Conservation (phyloP, 2,329 filamentous ascomycete species). For the Daldinia sp. region DNA sequence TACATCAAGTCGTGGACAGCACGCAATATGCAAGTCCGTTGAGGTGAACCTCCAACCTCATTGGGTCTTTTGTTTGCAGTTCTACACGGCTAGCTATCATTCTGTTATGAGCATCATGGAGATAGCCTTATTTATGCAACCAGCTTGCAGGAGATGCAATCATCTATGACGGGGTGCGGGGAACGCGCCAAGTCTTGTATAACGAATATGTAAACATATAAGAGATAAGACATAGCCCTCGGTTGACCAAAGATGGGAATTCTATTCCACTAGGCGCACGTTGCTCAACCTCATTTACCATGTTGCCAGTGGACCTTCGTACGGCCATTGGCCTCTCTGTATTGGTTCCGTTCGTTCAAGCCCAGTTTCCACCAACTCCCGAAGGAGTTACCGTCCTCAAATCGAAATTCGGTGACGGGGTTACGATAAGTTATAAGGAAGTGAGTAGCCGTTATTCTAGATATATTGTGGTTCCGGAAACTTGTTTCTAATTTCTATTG, state of each 20-base stretch:
- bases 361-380: conserved; percentile 50
- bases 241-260: not conserved
- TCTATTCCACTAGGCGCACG: not conserved
- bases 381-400: conserved; percentile 60
- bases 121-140: conserved; percentile 21
- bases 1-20: conserved; percentile 9
- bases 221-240: conserved; percentile 15
- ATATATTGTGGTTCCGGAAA: not conserved
- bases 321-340: conserved; percentile 30
- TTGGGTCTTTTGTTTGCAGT: conserved; percentile 17
- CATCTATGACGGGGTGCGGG: conserved; percentile 30
- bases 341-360: conserved; percentile 37
- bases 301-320: conserved; percentile 20
- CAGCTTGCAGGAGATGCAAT: conserved; percentile 10
- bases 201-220: conserved; percentile 9
- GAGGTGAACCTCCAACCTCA: conserved; percentile 1
- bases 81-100: conserved; percentile 2
- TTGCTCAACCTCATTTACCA: conserved; percentile 11
- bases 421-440: conserved; percentile 71
- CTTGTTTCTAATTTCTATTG: not conserved
- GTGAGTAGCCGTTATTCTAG: conserved; percentile 41
- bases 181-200: conserved; percentile 24
- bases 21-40: conserved; percentile 16
- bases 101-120: conserved; percentile 1
- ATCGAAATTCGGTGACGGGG: conserved; percentile 68